Evolutionary conservation across 164 flowering plant species (phyloP).

Genomic region (Warburgia ugandensis): DNA sequence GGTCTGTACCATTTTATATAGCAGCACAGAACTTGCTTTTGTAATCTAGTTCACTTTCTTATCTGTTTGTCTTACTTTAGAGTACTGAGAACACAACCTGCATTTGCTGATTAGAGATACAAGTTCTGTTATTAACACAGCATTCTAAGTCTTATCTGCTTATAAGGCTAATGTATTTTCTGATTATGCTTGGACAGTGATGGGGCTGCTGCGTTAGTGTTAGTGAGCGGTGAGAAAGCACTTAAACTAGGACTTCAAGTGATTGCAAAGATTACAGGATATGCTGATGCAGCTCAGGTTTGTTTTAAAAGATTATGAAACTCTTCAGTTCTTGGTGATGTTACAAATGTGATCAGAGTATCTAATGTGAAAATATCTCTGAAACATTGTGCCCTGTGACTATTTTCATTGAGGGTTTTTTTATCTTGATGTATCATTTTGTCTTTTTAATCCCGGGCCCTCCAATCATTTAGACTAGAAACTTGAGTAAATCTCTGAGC

Average conservation of each 20-base stretch:
- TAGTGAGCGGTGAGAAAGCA: conserved; percentile 84
- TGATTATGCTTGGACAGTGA: conserved; percentile 32
- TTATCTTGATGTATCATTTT: no score
- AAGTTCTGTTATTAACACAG: background rate
- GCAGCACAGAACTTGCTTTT: no score
- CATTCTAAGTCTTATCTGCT: background rate
- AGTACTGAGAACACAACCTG: no score
- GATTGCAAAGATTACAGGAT: conserved; percentile 69
- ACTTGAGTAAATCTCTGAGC: background rate
- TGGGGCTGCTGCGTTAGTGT: conserved; percentile 91
- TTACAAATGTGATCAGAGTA: no score
- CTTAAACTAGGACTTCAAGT: conserved; percentile 64
- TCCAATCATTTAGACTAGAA: no score
- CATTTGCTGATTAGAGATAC: background rate
- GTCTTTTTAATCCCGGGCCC: no score
- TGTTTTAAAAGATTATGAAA: background rate
- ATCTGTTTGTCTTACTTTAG: no score
- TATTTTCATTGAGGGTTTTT: no score
- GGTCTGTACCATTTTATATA: no score
- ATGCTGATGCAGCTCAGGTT: conserved; percentile 98
- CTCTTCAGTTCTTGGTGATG: background rate
- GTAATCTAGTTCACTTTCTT: no score
- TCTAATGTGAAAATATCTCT: no score
- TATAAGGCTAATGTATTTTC: background rate
- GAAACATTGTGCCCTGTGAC: no score